phyloP scores from a whole-genome alignment of 2,329 filamentous ascomycete species.

The Colletotrichum neosansevieriae region DNA sequence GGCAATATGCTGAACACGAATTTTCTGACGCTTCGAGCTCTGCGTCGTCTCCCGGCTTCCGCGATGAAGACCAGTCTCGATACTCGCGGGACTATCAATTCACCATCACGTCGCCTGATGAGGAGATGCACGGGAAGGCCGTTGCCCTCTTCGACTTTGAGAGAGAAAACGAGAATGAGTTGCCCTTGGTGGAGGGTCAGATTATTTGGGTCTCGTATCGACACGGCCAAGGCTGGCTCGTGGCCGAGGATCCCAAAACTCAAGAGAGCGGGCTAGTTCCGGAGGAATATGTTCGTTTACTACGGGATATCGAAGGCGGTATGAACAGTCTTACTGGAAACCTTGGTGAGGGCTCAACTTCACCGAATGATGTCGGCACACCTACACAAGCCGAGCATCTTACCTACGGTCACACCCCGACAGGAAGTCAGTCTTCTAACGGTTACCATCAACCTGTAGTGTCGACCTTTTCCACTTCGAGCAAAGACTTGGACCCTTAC shows the following conservation, averaged over 20 bases:
- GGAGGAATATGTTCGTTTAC: slow-evolving; percentile 92
- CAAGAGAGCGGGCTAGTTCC: slow-evolving; percentile 95
- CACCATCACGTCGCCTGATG: slow-evolving; percentile 93
- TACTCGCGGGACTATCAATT: slow-evolving; percentile 95
- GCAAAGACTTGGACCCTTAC: slow-evolving; percentile 76
- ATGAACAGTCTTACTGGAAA: slow-evolving; percentile 79
- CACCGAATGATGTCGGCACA: slow-evolving; percentile 68
- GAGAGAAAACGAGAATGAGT: slow-evolving; percentile 95
- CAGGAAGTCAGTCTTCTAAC: slow-evolving; percentile 57
- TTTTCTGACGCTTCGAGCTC: slow-evolving; percentile 71
- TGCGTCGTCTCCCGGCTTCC: slow-evolving; percentile 69
- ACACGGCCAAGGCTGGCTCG: slow-evolving; percentile 96
- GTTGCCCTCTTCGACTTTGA: slow-evolving; percentile 96
- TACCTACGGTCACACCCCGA: slow-evolving; percentile 39
- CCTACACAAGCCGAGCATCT: slow-evolving; percentile 72
- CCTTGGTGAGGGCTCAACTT: slow-evolving; percentile 63
- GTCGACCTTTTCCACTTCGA: slow-evolving; percentile 78
- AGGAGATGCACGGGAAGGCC: slow-evolving; percentile 97
- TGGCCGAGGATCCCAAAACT: slow-evolving; percentile 94
- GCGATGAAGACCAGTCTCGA: slow-evolving; percentile 77
- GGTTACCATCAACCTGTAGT: slow-evolving; percentile 77
- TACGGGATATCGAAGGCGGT: slow-evolving; percentile 93
- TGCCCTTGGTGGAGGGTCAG: slow-evolving; percentile 92
- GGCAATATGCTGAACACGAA: slow-evolving; percentile 60
- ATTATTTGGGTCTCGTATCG: slow-evolving; percentile 97